Evolutionary conservation across 768 basidiomycete species (phyloP), one percentile per base, ranked within the genome.

Genomic region (Auriscalpium orientale): DNA sequence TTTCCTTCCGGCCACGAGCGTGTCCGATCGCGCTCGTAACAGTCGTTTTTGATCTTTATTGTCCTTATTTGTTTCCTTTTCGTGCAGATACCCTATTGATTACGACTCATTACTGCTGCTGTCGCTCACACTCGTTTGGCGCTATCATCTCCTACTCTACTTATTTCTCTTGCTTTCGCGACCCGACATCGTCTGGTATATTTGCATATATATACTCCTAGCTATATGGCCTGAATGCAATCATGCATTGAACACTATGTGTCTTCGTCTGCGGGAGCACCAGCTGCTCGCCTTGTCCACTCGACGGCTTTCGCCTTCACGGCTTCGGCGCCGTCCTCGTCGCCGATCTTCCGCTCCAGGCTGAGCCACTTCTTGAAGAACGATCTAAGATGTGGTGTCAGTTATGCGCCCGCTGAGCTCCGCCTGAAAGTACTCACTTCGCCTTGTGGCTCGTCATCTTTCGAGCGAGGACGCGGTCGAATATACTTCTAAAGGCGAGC

Each of bases 291-390:
- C 67, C 83, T 87, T 58, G 90, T 90, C 93, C 93, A 99, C 69
- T 91, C 93, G 44, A 93, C 73, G 12, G 97, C 97, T 67, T 87
- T 90, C 61, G 82, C 76, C 75, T 98, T 99, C 47, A 97, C 95
- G 47, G 68, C 67, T 34, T 80, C 79, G 28, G 82, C 85, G 18
- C 94, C 93, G 45, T 86, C 85, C 57, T 89, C 91, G 63, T 97
- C 91, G 4, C 95, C 97, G 56, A 94, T 72, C 62, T 83, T 80
- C 62, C 81, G 83, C 70, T 98, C 97, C 40, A 97, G 71, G 57
- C 85, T 85, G 35, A 98, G 76, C 91, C 95, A 97, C 70, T 98
- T 98, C 73, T 99, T 99, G 81, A 99, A 98, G 71, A 98, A 87
- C 33, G 86, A 82, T 72, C 91, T 94, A 56, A 2, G 13, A 44